A percentile compares a stretch with the other conserved stretches of the same genome.
These are phyloP conservation scores for Sphagnum contortum DNA, from an alignment of 225 moss, liverwort and hornwort species.

Conservation along the genomic window DNA sequence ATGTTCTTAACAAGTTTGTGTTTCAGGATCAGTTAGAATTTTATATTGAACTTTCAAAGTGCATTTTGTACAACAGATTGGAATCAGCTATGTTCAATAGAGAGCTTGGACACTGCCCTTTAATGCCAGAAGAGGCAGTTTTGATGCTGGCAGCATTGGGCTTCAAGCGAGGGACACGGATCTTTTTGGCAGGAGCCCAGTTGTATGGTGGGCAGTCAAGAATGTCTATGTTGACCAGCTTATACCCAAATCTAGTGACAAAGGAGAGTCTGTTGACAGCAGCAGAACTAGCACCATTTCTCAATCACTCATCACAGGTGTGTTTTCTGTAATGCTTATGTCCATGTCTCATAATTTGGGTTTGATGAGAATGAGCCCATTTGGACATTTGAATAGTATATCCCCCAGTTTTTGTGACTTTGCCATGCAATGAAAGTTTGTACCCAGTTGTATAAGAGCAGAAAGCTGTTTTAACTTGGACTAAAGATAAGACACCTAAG, in stretches of 20 bases:
- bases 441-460: too few relatives aligned
- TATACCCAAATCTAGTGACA: constrained; percentile 77
- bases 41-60: neutral
- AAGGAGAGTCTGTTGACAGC: constrained; percentile 63
- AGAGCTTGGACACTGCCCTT: constrained; percentile 60
- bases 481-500: too few relatives aligned
- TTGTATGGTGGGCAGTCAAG: constrained; percentile 46
- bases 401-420: too few relatives aligned
- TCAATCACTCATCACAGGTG: constrained; percentile 66
- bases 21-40: too few relatives aligned
- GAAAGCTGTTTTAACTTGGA: too few relatives aligned
- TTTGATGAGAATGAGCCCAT: too few relatives aligned
- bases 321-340: neutral
- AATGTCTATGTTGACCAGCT: constrained; percentile 36
- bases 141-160: constrained; percentile 71
- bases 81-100: constrained; percentile 19
- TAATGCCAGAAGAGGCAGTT: constrained; percentile 81
- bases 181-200: constrained; percentile 66
- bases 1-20: too few relatives aligned
- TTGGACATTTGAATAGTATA: too few relatives aligned
- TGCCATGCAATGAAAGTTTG: too few relatives aligned
- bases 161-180: constrained; percentile 68
- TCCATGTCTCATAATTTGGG: too few relatives aligned
- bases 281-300: constrained; percentile 63
- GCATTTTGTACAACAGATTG: constrained; percentile 17